Evolutionary conservation across 257 asterid species (phyloP), one percentile per base, ranked within the genome.

Genomic region (Capsicum rhomboideum): DNA sequence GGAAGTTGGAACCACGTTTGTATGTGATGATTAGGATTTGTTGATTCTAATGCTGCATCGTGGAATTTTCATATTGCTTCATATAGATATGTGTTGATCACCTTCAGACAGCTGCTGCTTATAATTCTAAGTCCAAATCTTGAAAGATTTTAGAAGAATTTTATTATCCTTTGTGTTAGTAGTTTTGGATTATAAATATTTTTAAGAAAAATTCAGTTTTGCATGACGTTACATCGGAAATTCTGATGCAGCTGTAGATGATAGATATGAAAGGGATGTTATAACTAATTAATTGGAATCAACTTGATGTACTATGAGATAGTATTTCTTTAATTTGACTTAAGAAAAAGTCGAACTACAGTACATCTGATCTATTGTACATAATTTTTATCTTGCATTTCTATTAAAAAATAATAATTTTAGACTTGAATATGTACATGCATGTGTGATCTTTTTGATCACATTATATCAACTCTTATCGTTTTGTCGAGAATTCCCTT

Each of bases 1-100:
- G 81, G 61, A 75, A 49, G 81, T 85, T 67, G 89, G 68, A 67
- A 85, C 87, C 90, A 88, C 90, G 90, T 77, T 79, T 55, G 7
- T 26, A 67, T 63, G 61, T 82, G 44, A 59, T 61, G 14, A 34
- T 34, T 34, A 5, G 2, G 40, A 34, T 34, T 34, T 34, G 40
- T 34, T 34, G 40, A 21, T 71, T 79, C 11, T 49, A 59, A 72
- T 37, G 83, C 80, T 50, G 79, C 87, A 86, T 67, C 49, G n/a
- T 34, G 72, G 17, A 31, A 66, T 17, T 69, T 83, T 71, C n/a
- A 21, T 49, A 55, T 17, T 64, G 46, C 79, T 82, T 54, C 56
- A 49, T 23, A 49, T 75, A 26, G 26, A 26, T 49, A 49, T 75
- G 61, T 75, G 26, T 75, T 49, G 61, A 78, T 74, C 83, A 64